Percentiles rank a stretch among this genome's conserved stretches.
phyloP scores from a whole-genome alignment of 2,329 filamentous ascomycete species.

The Cucurbitaria berberidis region DNA sequence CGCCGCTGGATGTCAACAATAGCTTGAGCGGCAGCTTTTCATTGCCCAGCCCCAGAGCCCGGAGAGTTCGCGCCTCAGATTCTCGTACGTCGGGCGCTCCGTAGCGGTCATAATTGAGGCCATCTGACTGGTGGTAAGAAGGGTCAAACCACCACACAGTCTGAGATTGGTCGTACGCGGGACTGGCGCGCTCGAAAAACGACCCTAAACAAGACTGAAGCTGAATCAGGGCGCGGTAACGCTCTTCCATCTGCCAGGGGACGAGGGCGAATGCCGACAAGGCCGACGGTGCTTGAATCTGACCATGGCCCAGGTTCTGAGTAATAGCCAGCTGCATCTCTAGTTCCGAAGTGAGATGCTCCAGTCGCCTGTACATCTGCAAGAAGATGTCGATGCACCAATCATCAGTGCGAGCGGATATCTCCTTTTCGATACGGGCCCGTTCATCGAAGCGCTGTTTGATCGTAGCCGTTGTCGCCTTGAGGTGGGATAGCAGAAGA shows the following conservation, averaged over 20 bases:
- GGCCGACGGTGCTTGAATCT: not conserved
- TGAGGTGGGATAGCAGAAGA: not conserved
- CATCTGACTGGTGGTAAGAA: not conserved
- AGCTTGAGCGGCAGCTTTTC: not conserved
- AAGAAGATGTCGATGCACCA: slow-evolving; percentile 4
- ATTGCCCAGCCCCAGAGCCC: not conserved
- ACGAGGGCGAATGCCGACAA: not conserved
- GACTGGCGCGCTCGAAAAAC: slow-evolving; percentile 4
- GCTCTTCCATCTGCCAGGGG: slow-evolving; percentile 7
- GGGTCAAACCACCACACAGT: slow-evolving; percentile 5
- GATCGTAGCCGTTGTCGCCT: not conserved
- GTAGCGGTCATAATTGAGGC: slow-evolving; percentile 7
- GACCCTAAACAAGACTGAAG: not conserved
- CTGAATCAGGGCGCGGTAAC: slow-evolving; percentile 4
- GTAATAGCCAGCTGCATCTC: slow-evolving; percentile 2
- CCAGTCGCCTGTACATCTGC: not conserved
- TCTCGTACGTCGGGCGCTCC: not conserved
- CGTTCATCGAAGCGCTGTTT: slow-evolving; percentile 2
- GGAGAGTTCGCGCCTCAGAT: not conserved
- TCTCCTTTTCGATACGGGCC: slow-evolving; percentile 1
- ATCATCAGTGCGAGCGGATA: not conserved
- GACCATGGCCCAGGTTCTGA: not conserved
- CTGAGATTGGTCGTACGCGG: slow-evolving; percentile 7
- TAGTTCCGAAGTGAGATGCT: not conserved
- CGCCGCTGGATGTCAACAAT: slow-evolving; percentile 3